A percentile compares a stretch with the other conserved stretches of the same genome.
phyloP scores from a whole-genome alignment of 2,329 filamentous ascomycete genomes.

The Phaeosphaeriaceae sp. region DNA sequence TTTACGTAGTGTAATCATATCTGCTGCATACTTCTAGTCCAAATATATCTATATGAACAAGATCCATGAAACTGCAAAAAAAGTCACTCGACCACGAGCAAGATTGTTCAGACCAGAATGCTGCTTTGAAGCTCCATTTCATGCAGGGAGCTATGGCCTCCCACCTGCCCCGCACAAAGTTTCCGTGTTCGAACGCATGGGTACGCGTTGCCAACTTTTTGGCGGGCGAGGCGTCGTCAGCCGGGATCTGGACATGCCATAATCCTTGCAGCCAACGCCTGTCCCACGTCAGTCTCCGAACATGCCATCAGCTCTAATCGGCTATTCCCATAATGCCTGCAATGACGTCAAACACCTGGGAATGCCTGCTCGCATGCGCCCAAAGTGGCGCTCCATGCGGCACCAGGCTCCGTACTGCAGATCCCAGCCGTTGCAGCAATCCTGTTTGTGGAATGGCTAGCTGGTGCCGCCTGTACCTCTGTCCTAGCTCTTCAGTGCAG shows the following conservation, averaged over 20 bases:
- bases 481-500: conserved; percentile 5
- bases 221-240: conserved; percentile 22
- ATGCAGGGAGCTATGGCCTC: conserved; percentile 18
- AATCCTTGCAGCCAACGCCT: conserved; percentile 7
- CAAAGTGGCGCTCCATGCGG: conserved; percentile 13
- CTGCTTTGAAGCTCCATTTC: neutral
- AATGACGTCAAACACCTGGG: conserved; percentile 32
- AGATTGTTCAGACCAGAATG: neutral
- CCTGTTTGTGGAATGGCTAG: conserved; percentile 43
- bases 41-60: neutral
- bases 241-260: conserved; percentile 11
- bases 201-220: conserved; percentile 30
- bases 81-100: neutral
- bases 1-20: conserved; percentile 33
- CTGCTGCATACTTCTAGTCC: conserved; percentile 14
- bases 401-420: conserved; percentile 19
- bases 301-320: neutral
- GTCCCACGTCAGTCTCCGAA: conserved; percentile 1
- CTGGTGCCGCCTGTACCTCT: conserved; percentile 19
- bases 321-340: conserved; percentile 4
- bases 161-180: conserved; percentile 10
- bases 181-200: neutral
- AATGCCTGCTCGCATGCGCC: conserved; percentile 9
- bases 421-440: conserved; percentile 38
- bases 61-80: conserved; percentile 10